Evolutionary conservation across 805 yeast genomes (phyloP), one percentile per base, ranked within the genome.

Genomic region (Ogataea pignaliae): DNA sequence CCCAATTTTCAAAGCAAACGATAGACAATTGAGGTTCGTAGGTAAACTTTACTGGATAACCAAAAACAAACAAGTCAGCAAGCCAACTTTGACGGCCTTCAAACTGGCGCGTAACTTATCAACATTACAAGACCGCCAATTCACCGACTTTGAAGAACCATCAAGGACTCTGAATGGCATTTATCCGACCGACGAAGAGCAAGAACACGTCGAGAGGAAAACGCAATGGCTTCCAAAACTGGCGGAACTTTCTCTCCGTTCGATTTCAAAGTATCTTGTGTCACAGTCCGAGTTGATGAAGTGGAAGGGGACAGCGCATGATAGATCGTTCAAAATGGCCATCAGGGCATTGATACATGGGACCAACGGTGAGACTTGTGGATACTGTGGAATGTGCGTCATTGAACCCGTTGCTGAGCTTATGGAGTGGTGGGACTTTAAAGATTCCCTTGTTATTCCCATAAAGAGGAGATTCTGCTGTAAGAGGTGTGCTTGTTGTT

Each of bases 351-450:
- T 81, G n/a, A 69, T 73, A 28, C 73, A 72, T 50, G 85, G 75
- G 2, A 58, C 68, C 3, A 69, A 71, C 51, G 71, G 72, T 13
- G 83, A 79, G 46, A 63, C 69, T 0, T 81, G 87, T 55, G 73
- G 78, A 3, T 64, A 66, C 35, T 81, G 87, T 57, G 60, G 66
- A 8, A 45, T 59, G 3, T 64, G 71, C n/a, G 66, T 74, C 3
- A 72, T 79, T 7, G 81, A 79, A 43, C 76, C 83, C 2, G 68
- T 71, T 12, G 85, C 85, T 0, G 82, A 80, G 51, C 69, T 74
- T 1, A 56, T 73, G 47, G 86, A 81, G 55, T 81, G 85, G 85
- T 81, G 87, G 86, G 81, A 81, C 52, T 67, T 79, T 38, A 66
- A 74, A 40, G 72, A 68, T 33, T 73, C 79, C 44, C 66, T 61